Percentiles rank a stretch among this genome's conserved stretches.
Evolutionary conservation across 148 eudicot genomes (phyloP).

Genomic region (Amaranthus palmeri): DNA sequence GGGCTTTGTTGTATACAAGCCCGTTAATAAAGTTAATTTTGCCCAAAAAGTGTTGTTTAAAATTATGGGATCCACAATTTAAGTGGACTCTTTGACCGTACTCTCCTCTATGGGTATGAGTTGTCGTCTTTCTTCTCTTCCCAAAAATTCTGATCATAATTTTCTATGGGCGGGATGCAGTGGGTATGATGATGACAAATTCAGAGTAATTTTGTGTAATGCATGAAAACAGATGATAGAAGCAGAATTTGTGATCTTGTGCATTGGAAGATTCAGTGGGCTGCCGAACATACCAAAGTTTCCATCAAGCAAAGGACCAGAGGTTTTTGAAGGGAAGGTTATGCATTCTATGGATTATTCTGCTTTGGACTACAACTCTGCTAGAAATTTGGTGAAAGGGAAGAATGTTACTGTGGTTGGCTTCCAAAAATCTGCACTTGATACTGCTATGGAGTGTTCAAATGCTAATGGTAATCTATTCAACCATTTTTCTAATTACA

Average conservation of each 20-base stretch:
- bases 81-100: no score
- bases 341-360: conserved; percentile 60
- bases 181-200: no score
- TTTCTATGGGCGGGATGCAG: no score
- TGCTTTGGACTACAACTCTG: conserved; percentile 31
- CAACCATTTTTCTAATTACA: no score
- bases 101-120: no score
- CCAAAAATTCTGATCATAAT: no score
- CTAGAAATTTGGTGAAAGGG: conserved; percentile 37
- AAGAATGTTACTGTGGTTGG: conserved; percentile 59
- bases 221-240: conserved; percentile 13
- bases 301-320: conserved; percentile 43
- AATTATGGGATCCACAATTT: no score
- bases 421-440: conserved; percentile 55
- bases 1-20: no score
- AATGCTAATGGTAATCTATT: conserved; percentile 39
- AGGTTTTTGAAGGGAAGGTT: conserved; percentile 50
- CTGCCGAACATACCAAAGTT: conserved; percentile 62
- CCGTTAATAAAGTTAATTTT: no score
- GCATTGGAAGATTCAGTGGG: conserved; percentile 52
- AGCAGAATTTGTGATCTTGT: conserved; percentile 55
- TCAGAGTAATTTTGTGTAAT: no score
- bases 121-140: no score
- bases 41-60: no score
- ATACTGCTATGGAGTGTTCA: conserved; percentile 55